A percentile compares a stretch with the other conserved stretches of the same genome.
phyloP scores from a whole-genome alignment of 108 stramenopile genomes.

The Cylindrotheca closterium region DNA sequence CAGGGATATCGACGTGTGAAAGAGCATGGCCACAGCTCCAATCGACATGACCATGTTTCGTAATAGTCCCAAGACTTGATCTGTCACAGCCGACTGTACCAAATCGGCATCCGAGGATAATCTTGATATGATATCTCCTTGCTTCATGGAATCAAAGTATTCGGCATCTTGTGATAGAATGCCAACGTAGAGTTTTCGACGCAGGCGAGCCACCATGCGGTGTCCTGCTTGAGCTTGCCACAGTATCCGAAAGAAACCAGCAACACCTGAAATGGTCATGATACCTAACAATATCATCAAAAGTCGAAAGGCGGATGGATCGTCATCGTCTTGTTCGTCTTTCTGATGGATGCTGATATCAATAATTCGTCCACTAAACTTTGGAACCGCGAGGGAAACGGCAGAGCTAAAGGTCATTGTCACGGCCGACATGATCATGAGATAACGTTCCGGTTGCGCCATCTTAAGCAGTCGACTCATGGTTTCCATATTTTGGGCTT shows the following conservation, averaged over 20 bases:
- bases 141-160: slow-evolving; percentile 84
- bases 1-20: slow-evolving; percentile 72
- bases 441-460: slow-evolving; percentile 2
- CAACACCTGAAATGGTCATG: slow-evolving; percentile 4
- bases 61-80: slow-evolving; percentile 83
- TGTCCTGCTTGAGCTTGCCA: slow-evolving; percentile 68
- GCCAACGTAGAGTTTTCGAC: slow-evolving; percentile 74
- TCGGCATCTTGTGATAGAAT: slow-evolving; percentile 85
- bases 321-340: not conserved
- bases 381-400: slow-evolving; percentile 4
- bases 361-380: not conserved
- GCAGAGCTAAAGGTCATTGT: slow-evolving; percentile 7
- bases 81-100: slow-evolving; percentile 80
- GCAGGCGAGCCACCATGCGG: slow-evolving; percentile 56
- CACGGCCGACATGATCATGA: not conserved
- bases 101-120: slow-evolving; percentile 90
- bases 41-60: slow-evolving; percentile 80
- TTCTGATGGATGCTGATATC: not conserved
- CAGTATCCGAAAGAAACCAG: slow-evolving; percentile 26
- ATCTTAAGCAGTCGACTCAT: not conserved
- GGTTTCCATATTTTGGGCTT: slow-evolving; percentile 1
- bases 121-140: slow-evolving; percentile 76
- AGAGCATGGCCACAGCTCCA: slow-evolving; percentile 68
- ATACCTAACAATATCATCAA: not conserved
- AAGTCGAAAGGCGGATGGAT: not conserved